Percentiles rank a stretch among this genome's conserved stretches.
phyloP scores from a whole-genome alignment of 1,284 basidiomycete genomes.

The Cerrena zonata region DNA sequence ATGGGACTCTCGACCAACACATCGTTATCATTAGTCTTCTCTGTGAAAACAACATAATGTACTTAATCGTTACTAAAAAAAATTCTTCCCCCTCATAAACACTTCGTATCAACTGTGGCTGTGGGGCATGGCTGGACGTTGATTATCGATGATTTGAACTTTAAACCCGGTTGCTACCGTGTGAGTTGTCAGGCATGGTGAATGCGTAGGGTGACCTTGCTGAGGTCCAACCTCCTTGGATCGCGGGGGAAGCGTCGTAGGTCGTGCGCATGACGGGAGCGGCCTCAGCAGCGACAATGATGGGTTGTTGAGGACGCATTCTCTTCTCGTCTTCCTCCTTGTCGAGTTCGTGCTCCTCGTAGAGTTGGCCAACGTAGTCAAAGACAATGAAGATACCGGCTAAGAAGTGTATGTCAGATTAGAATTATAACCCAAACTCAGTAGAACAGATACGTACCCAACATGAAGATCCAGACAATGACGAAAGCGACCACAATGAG shows the following conservation, averaged over 20 bases:
- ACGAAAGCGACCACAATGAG: conserved; percentile 25
- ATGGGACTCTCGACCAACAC: background rate
- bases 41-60: background rate
- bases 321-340: conserved; percentile 14
- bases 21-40: background rate
- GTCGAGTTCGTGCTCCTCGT: conserved; percentile 20
- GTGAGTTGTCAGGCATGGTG: conserved; percentile 14
- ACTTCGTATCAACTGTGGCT: background rate
- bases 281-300: background rate
- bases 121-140: background rate
- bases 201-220: conserved; percentile 19
- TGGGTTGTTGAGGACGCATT: conserved; percentile 13
- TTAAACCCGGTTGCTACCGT: too few species aligned
- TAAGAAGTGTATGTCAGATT: conserved; percentile 4
- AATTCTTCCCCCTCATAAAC: background rate
- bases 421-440: background rate
- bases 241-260: conserved; percentile 14
- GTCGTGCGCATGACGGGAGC: conserved; percentile 18
- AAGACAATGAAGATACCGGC: conserved; percentile 28
- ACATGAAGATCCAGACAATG: conserved; percentile 42
- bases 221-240: conserved; percentile 14
- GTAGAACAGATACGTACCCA: conserved; percentile 32
- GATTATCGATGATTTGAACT: background rate
- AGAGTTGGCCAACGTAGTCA: conserved; percentile 27
- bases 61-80: background rate